Percentiles rank a stretch among this genome's conserved stretches.
These are phyloP conservation scores for Chlamydomonas incerta DNA, from an alignment of 139 green algal species.

Conservation along the genomic window DNA sequence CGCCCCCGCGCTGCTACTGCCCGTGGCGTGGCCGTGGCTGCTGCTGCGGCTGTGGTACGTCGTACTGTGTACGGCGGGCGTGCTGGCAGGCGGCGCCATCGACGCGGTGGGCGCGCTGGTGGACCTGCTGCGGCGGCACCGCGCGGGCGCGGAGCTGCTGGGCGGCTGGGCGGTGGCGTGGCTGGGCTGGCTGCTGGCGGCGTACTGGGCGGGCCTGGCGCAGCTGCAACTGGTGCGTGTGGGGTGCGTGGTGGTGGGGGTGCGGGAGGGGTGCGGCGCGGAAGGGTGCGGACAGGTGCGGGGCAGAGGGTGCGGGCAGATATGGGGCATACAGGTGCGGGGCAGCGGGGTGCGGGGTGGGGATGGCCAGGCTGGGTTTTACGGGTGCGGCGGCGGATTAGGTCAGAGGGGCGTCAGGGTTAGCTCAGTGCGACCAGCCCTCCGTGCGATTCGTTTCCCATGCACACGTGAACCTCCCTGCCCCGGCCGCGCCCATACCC, in stretches of 20 bases:
- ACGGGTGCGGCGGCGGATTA: too few species aligned
- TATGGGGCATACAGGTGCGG: too few species aligned
- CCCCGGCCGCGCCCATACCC: background rate
- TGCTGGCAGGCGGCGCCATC: background rate
- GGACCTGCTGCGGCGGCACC: constrained; percentile 21
- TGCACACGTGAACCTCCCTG: too few species aligned
- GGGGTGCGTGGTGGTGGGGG: too few species aligned
- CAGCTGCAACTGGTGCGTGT: constrained; percentile 30
- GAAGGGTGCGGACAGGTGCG: too few species aligned
- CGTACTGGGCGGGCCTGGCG: constrained; percentile 14
- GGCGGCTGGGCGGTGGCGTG: background rate
- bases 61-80: background rate
- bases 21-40: constrained; percentile 20
- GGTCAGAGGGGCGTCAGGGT: too few species aligned
- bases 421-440: too few species aligned
- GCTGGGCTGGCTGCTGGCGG: background rate
- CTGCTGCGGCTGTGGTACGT: background rate
- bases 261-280: too few species aligned
- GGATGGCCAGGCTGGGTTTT: too few species aligned
- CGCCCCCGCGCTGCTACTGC: constrained; percentile 15
- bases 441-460: too few species aligned
- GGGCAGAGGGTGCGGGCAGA: too few species aligned
- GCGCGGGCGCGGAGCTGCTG: background rate
- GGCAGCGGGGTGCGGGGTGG: too few species aligned
- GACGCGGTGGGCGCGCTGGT: background rate